Base-by-base conservation (phyloP, 345 rosid species). In the Rubroshorea leprosula region DNA sequence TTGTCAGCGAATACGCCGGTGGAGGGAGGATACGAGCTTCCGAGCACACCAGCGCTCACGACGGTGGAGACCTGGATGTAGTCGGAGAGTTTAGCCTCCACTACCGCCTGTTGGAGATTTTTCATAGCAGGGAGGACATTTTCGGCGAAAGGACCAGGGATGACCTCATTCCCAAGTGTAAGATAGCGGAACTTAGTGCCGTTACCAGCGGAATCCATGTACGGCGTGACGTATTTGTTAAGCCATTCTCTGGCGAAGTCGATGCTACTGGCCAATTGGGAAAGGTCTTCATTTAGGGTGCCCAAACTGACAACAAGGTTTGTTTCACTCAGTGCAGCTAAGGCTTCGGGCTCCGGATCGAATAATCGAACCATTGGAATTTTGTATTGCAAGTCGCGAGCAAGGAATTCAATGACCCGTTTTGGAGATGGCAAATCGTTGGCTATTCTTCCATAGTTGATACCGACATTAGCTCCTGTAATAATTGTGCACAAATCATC, bases 241-340 rank as follows among this genome's bases (percentile, higher is more conserved):
- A 54, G 39, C 74, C 74, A 70, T 25, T 60, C 50, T 35, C 54
- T 61, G 3, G 69, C 69, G 22, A 68, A 52, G 8, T 64, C 62
- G 43, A 58, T 62, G 55, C 69, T 70, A 0, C 66, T 54, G 8
- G 69, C 74, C 48, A 65, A 58, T 0, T 50, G 19, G 1, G 65
- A 14, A 55, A 65, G 49, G 35, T 61, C 74, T 50, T 70, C 66
- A 18, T 70, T 46, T 29, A 65, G 63, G 13, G 55, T 59, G 1
- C 66, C 55, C 3, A 50, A 25, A 1, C 62, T 64, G 1, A 55
- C 63, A 0, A 45, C 63, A 58, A 70, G 39, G 44, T 55, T 61
- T 46, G 66, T 50, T 4, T 4, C 4, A 4, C 5, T 9, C 35
- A 29, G 35, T 4, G 35, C 35, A 29, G 35, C 35, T 29, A 29